A percentile compares a stretch with the other conserved stretches of the same genome.
These are phyloP conservation scores for Selaginella tamariscina DNA, from an alignment of 75 land plant species.

Conservation along the genomic window DNA sequence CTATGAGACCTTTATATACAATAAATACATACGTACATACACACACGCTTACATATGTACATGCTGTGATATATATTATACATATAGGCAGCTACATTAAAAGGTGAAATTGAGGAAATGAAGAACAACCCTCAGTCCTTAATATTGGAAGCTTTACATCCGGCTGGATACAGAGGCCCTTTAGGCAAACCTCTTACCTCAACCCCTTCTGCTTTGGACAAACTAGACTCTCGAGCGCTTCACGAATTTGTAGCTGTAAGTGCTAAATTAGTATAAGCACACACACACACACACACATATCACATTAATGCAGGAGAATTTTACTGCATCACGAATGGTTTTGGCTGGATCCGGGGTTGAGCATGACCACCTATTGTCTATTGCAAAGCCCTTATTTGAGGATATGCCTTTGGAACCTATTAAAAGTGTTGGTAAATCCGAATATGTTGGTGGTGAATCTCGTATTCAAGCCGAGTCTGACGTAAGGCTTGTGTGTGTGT, in stretches of 20 bases:
- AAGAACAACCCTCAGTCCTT: constrained; percentile 58
- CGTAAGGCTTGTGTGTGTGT: neutral
- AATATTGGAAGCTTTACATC: constrained; percentile 76
- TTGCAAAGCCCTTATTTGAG: neutral
- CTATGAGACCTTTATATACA: too few species aligned
- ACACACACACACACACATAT: too few species aligned
- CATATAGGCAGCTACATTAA: constrained; percentile 67
- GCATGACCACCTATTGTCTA: neutral
- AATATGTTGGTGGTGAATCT: constrained; percentile 9
- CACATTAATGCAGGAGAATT: too few species aligned
- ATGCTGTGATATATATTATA: too few species aligned
- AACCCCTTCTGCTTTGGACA: constrained; percentile 51
- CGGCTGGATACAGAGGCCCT: constrained; percentile 71
- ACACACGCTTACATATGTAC: too few species aligned
- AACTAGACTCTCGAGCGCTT: constrained; percentile 39
- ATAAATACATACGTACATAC: too few species aligned
- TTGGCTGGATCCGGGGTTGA: constrained; percentile 10
- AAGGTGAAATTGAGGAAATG: constrained; percentile 54
- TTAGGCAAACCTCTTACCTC: constrained; percentile 66
- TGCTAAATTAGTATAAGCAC: too few species aligned
- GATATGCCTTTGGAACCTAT: neutral
- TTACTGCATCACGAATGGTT: constrained; percentile 6
- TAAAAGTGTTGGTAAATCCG: neutral
- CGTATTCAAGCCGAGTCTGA: neutral
- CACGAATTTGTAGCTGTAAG: constrained; percentile 74